Conservation (phyloP, 495 filamentous ascomycete genomes). For the Xylaria cubensis region DNA sequence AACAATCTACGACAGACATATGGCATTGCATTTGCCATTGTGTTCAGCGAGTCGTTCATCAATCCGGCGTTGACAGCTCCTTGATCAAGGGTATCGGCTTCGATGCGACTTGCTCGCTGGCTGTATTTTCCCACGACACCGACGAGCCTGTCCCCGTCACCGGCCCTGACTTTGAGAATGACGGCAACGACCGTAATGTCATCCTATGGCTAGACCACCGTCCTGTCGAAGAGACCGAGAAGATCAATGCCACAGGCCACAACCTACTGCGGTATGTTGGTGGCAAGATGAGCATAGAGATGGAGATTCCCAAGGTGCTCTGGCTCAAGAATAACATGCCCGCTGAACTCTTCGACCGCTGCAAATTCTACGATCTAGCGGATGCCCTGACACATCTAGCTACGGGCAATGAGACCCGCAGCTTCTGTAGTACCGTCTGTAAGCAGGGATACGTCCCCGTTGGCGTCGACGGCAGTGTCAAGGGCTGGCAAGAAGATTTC, state of each 20-base stretch:
- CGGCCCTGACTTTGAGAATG: constrained; percentile 79
- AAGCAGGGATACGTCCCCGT: constrained; percentile 96
- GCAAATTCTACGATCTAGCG: constrained; percentile 94
- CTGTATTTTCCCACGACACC: constrained; percentile 86
- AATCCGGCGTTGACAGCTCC: constrained; percentile 75
- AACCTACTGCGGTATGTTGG: constrained; percentile 95
- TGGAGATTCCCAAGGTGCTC: constrained; percentile 97
- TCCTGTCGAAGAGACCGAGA: constrained; percentile 83
- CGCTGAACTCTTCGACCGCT: constrained; percentile 82
- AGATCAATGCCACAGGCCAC: constrained; percentile 91
- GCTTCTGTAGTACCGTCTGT: constrained; percentile 92
- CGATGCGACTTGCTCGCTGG: constrained; percentile 94
- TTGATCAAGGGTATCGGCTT: constrained; percentile 90
- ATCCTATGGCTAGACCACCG: constrained; percentile 94
- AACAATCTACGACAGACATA: constrained; percentile 97
- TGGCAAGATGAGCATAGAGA: constrained; percentile 96
- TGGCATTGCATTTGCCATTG: constrained; percentile 89
- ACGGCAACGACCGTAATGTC: constrained; percentile 82
- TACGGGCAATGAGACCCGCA: constrained; percentile 90
- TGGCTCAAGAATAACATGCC: constrained; percentile 99
- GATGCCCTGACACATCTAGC: constrained; percentile 96
- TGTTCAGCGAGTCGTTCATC: constrained; percentile 75
- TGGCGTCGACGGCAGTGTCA: constrained; percentile 94
- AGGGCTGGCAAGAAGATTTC: constrained; percentile 98
- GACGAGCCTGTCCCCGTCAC: constrained; percentile 90